Percentiles rank a stretch among this genome's conserved stretches.
phyloP scores from a whole-genome alignment of 495 filamentous ascomycete species.

The Penicillium coffeae region DNA sequence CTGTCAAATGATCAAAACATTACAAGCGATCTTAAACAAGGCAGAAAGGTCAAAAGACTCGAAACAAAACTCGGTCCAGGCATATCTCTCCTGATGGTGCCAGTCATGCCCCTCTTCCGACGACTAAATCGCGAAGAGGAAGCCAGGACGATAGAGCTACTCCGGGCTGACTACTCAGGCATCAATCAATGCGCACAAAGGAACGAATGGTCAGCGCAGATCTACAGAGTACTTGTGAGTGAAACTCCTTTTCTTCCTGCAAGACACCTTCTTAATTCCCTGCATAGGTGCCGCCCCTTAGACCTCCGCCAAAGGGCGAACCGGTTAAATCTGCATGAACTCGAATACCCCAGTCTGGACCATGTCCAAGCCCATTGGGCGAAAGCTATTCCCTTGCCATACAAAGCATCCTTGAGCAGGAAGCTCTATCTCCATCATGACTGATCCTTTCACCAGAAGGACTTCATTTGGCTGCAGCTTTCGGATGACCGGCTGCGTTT shows the following conservation, averaged over 20 bases:
- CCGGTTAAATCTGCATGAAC: conserved; percentile 1
- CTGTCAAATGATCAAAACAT: neutral
- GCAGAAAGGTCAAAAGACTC: conserved; percentile 3
- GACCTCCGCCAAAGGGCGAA: conserved; percentile 1
- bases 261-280: conserved; percentile 2
- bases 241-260: neutral
- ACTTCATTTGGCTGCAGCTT: conserved; percentile 6
- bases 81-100: conserved; percentile 3
- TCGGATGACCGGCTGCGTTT: neutral
- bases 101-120: conserved; percentile 3
- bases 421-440: conserved; percentile 6
- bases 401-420: conserved; percentile 5
- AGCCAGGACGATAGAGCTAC: neutral
- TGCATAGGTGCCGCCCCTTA: conserved; percentile 1
- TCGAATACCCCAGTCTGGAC: conserved; percentile 1
- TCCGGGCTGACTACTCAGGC: neutral
- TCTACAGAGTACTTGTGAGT: neutral
- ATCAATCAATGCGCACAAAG: neutral
- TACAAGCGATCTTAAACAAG: conserved; percentile 3
- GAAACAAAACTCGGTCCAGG: conserved; percentile 1
- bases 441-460: conserved; percentile 8
- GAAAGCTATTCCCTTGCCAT: neutral
- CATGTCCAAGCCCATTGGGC: neutral
- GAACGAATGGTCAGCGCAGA: neutral
- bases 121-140: conserved; percentile 1